phyloP scores from a whole-genome alignment of 306 rosid species.

The Delonix regia region DNA sequence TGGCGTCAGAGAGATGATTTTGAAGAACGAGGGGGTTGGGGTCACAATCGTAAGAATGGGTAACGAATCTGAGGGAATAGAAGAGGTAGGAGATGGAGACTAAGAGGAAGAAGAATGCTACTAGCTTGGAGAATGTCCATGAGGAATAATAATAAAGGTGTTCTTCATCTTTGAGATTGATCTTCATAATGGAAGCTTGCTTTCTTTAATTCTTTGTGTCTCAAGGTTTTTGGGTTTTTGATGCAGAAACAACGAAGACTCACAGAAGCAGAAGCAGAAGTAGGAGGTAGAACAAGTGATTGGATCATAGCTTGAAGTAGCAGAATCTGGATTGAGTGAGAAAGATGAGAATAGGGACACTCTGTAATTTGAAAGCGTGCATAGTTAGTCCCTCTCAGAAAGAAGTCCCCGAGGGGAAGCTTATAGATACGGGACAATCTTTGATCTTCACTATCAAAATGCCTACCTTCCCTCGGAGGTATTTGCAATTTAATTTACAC shows the following conservation, averaged over 20 bases:
- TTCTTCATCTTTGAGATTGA: constrained; percentile 49
- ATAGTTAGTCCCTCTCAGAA: too few species aligned
- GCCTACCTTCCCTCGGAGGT: too few species aligned
- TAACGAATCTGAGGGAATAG: constrained; percentile 43
- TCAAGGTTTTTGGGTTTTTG: not conserved
- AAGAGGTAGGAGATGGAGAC: constrained; percentile 46
- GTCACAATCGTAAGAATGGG: constrained; percentile 28
- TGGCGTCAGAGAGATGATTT: constrained; percentile 6
- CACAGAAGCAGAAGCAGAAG: not conserved
- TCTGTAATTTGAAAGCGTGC: not conserved
- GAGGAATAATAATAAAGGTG: constrained; percentile 22
- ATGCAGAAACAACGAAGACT: not conserved
- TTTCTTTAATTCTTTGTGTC: not conserved
- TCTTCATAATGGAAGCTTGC: constrained; percentile 47
- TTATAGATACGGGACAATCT: too few species aligned
- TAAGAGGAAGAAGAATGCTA: constrained; percentile 42
- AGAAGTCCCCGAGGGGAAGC: too few species aligned
- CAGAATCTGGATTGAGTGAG: not conserved
- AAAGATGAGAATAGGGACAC: not conserved
- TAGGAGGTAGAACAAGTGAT: not conserved
- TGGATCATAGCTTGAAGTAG: constrained; percentile 14
- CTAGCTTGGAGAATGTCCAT: constrained; percentile 45
- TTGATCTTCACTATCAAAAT: too few species aligned
- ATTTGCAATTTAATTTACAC: too few species aligned
- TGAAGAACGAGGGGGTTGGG: not conserved